phyloP scores from a whole-genome alignment of 73 alveolate genomes.

The Tetrahymena malaccensis region DNA sequence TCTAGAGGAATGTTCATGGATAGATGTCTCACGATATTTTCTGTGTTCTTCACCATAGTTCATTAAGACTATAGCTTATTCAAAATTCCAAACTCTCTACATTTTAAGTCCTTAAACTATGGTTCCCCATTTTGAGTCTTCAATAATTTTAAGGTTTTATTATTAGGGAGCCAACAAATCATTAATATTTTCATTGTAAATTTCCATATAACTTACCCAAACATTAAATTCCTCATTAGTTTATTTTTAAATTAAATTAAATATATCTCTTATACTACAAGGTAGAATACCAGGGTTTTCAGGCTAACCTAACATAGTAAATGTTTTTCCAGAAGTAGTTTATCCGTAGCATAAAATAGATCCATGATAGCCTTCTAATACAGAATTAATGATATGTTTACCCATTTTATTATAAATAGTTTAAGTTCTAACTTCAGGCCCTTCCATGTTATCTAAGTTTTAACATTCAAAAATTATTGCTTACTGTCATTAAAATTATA shows the following conservation, averaged over 20 bases:
- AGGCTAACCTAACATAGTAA: conserved; percentile 94
- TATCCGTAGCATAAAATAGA: conserved; percentile 93
- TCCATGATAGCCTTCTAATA: conserved; percentile 87
- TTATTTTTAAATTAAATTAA: conserved; percentile 66
- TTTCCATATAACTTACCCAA: conserved; percentile 87
- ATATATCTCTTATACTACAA: conserved; percentile 85
- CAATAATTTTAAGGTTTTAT: conserved; percentile 53
- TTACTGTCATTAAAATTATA: too few species aligned
- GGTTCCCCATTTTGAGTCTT: conserved; percentile 66
- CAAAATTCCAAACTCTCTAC: conserved; percentile 67
- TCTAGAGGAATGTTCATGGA: conserved; percentile 92
- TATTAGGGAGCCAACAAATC: conserved; percentile 79
- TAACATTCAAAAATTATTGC: conserved; percentile 31
- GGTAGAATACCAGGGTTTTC: conserved; percentile 94
- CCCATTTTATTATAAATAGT: conserved; percentile 85
- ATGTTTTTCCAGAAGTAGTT: conserved; percentile 95
- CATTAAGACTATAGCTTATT: conserved; percentile 69
- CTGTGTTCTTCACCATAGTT: conserved; percentile 95
- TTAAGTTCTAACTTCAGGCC: conserved; percentile 75
- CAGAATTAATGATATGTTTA: conserved; percentile 84
- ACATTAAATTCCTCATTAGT: conserved; percentile 54
- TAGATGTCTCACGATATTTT: conserved; percentile 82
- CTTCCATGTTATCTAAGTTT: conserved; percentile 71
- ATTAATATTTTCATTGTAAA: conserved; percentile 88
- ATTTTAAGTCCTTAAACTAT: conserved; percentile 45